These are phyloP conservation scores for Fraxinus quadrangulata DNA, from an alignment of 257 asterid species.

Conservation along the genomic window DNA sequence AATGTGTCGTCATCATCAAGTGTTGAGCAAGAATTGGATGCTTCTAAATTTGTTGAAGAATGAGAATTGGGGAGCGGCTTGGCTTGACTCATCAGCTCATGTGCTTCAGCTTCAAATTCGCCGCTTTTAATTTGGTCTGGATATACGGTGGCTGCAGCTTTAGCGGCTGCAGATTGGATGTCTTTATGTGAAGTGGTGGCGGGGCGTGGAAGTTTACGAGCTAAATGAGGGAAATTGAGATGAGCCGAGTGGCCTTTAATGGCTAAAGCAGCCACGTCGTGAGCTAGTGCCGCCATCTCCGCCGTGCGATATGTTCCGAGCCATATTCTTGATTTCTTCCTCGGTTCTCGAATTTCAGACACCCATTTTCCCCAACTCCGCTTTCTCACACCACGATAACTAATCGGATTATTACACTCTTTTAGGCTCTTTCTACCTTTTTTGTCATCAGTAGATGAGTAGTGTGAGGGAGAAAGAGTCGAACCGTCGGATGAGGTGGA, in stretches of 20 bases:
- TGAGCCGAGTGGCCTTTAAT: slow-evolving; percentile 72
- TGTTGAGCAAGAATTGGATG: slow-evolving; percentile 43
- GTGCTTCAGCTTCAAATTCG: slow-evolving; percentile 25
- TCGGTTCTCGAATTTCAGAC: slow-evolving; percentile 86
- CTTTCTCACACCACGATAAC: slow-evolving; percentile 77
- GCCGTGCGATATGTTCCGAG: slow-evolving; percentile 52
- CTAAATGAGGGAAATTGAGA: slow-evolving; percentile 80
- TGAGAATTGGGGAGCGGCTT: slow-evolving; percentile 31
- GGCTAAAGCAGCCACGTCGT: slow-evolving; percentile 89
- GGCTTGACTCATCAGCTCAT: slow-evolving; percentile 29
- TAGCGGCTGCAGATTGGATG: slow-evolving; percentile 82
- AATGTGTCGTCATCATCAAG: slow-evolving; percentile 67
- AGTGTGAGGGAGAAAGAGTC: slow-evolving; percentile 5
- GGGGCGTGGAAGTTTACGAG: slow-evolving; percentile 66
- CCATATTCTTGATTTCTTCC: slow-evolving; percentile 89
- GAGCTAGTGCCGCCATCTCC: slow-evolving; percentile 97
- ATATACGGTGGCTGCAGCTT: slow-evolving; percentile 54
- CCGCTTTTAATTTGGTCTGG: slow-evolving; percentile 15
- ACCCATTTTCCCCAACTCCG: slow-evolving; percentile 94
- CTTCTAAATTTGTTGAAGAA: slow-evolving; percentile 51
- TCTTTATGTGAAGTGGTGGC: slow-evolving; percentile 69
- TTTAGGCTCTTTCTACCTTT: slow-evolving; percentile 23
- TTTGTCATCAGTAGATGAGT: slow-evolving; percentile 21
- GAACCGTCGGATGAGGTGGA: slow-evolving; percentile 32
- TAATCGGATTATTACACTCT: slow-evolving; percentile 17